Conservation (phyloP, 257 asterid species). For the Schizonepeta tenuifolia region DNA sequence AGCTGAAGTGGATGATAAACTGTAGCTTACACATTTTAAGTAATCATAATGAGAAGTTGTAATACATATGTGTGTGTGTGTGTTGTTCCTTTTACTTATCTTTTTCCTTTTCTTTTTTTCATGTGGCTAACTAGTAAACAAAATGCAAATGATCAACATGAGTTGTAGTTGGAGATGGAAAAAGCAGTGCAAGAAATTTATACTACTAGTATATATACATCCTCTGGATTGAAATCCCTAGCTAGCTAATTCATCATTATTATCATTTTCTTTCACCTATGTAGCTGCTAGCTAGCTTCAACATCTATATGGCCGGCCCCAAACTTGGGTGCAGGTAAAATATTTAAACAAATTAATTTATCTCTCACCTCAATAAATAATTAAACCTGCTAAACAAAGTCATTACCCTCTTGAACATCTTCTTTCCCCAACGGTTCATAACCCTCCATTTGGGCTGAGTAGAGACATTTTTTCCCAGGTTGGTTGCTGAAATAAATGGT, state of each 20-base stretch:
- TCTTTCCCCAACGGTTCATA: constrained; percentile 40
- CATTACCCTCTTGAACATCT: constrained; percentile 36
- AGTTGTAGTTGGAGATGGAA: not conserved
- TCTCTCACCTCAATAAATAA: constrained; percentile 30
- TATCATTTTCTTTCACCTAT: constrained; percentile 19
- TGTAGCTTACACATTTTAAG: constrained; percentile 4
- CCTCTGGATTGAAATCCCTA: not conserved
- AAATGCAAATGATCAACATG: constrained; percentile 7
- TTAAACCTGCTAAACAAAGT: constrained; percentile 17
- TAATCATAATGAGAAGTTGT: not conserved
- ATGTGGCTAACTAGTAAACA: not conserved
- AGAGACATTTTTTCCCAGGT: constrained; percentile 15
- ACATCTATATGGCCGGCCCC: constrained; percentile 16
- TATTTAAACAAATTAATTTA: constrained; percentile 20
- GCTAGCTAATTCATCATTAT: constrained; percentile 36
- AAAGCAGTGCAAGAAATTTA: constrained; percentile 3
- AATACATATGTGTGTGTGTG: not conserved
- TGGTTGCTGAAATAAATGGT: constrained; percentile 33
- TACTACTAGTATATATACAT: too few relatives aligned
- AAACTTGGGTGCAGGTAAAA: constrained; percentile 25
- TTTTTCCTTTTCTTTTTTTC: too few relatives aligned
- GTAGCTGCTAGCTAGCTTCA: too few relatives aligned
- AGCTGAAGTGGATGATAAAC: constrained; percentile 27
- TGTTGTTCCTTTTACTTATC: not conserved
- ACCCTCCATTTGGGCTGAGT: not conserved